phyloP scores from a whole-genome alignment of 1,284 basidiomycete genomes.

The Ustilago lituana region DNA sequence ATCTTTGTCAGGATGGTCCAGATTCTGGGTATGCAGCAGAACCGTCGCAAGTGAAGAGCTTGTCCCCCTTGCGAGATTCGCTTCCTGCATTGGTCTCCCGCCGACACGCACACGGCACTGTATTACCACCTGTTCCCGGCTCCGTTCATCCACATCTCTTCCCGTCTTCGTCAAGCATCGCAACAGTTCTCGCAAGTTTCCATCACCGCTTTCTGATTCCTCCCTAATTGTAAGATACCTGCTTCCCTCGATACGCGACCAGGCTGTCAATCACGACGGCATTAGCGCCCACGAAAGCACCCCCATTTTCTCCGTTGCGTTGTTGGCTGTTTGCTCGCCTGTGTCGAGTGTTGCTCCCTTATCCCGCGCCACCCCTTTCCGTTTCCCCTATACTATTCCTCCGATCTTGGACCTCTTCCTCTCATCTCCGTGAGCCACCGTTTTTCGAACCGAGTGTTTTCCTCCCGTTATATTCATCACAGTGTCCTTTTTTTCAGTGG shows the following conservation, averaged over 20 bases:
- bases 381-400: not conserved
- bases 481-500: constrained; percentile 45
- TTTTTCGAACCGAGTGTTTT: not conserved
- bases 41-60: constrained; percentile 53
- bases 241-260: constrained; percentile 2
- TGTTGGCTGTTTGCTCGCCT: constrained; percentile 12
- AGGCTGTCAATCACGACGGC: not conserved
- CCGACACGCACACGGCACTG: no score
- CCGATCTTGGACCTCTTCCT: not conserved
- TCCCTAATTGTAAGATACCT: constrained; percentile 36
- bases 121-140: constrained; percentile 19
- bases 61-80: not conserved
- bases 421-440: not conserved
- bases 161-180: constrained; percentile 23
- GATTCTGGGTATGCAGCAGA: constrained; percentile 74
- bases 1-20: constrained; percentile 79
- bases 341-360: constrained; percentile 21
- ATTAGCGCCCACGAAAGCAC: constrained; percentile 5
- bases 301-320: not conserved
- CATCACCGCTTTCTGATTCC: constrained; percentile 19
- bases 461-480: constrained; percentile 58
- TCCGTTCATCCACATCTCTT: not conserved
- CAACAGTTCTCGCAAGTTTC: constrained; percentile 3
- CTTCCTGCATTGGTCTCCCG: no score
- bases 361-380: not conserved